Percentiles rank a stretch among this genome's conserved stretches.
Conservation (phyloP, 192 early-diverging fungal species). For the Spizellomyces sp. region DNA sequence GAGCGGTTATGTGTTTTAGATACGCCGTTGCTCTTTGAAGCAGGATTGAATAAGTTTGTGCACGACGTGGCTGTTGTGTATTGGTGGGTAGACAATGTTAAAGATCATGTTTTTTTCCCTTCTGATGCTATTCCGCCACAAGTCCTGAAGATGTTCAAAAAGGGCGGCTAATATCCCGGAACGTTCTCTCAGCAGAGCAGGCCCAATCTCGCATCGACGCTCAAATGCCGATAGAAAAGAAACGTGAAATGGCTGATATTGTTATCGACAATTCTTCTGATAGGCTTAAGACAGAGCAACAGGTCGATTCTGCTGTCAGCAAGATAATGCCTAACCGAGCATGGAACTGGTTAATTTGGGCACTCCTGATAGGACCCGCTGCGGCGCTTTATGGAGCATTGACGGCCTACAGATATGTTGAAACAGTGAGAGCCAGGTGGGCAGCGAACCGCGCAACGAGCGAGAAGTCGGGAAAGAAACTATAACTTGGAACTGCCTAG, state of each 20-base stretch:
- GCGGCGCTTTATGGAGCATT: constrained; percentile 19
- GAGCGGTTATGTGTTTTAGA: constrained; percentile 79
- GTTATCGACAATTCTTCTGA: constrained; percentile 86
- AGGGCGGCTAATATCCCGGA: constrained; percentile 71
- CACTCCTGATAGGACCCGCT: constrained; percentile 32
- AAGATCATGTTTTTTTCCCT: not conserved
- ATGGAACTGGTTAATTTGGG: constrained; percentile 20
- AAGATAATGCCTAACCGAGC: constrained; percentile 25
- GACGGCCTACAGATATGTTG: too few relatives aligned
- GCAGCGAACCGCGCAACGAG: too few relatives aligned
- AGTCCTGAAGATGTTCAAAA: constrained; percentile 77
- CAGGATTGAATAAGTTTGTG: constrained; percentile 73
- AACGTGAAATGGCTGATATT: constrained; percentile 72
- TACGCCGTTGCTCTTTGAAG: constrained; percentile 91
- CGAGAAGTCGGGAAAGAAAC: too few relatives aligned
- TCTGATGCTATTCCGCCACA: not conserved
- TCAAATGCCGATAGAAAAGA: constrained; percentile 83
- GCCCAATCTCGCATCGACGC: constrained; percentile 73
- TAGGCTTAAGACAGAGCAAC: constrained; percentile 52
- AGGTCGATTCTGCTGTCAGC: constrained; percentile 41
- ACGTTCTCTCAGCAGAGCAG: constrained; percentile 64
- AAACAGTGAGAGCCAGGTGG: too few relatives aligned
- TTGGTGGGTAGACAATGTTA: constrained; percentile 52
- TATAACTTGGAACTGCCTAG: too few relatives aligned
- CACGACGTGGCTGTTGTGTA: constrained; percentile 78